Base-by-base conservation (phyloP, 2,329 filamentous ascomycete species). In the Thielaviopsis musarum region DNA sequence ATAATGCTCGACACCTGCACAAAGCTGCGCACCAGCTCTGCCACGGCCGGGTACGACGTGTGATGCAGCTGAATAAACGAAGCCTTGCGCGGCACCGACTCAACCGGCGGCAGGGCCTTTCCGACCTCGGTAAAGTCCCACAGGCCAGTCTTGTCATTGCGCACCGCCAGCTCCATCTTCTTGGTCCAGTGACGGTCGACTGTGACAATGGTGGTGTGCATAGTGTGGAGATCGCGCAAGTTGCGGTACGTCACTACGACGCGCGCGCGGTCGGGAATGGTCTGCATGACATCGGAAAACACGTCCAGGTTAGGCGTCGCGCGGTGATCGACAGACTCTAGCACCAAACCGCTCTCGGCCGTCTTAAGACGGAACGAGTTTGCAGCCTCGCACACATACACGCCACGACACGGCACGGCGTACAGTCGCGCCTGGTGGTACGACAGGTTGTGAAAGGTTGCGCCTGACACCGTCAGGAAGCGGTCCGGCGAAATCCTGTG, bases 381-480 rank as follows among this genome's bases (percentile, higher is more conserved):
- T 1, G 88, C 87, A 5, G 91, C 88, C 71, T 98, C 93, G 68
- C 91, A 97, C 61, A 97, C 86, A 69, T 88, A 98, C 19, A 98
- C 90, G 38, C 93, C 93, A 69, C 90, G 85, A 66, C 90, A 87
- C 10, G 91, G 84, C 61, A 98, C 91, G 38, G 91, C 91, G 69
- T 96, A 97, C 4, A 96, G 79, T 10, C 93, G 84, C n/a, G 93
- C 90, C 72, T 97, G 91, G 69, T 98, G 93, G 70, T 98, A 98
- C 0, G 94, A 98, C 19, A 98, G 76, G 69, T 95, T 83, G 73
- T 98, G 94, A 75, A 98, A 97, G 61, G 90, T 91, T 24, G 85
- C 93, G 21, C 93, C 94, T 51, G 91, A 88, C 52, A 97, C 91
- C 4, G 90, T 88, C 58, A 97, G 87, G 68, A 97, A 98, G 62